A percentile compares a stretch with the other conserved stretches of the same genome.
These are phyloP conservation scores for Rhynchosporium agropyri DNA, from an alignment of 2,329 filamentous ascomycete genomes.

Conservation along the genomic window DNA sequence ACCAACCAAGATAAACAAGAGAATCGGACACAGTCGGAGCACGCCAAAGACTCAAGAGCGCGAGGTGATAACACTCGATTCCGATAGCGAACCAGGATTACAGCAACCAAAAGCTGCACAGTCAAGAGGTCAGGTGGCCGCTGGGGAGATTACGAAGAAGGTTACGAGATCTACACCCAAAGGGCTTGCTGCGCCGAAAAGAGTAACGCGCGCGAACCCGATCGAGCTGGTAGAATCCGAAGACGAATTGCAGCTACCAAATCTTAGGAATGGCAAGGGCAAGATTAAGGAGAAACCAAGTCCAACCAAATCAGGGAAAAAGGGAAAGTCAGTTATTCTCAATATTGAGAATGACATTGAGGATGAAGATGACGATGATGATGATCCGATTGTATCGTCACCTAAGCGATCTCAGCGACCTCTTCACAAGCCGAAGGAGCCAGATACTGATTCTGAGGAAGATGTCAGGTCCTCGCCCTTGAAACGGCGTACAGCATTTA, in stretches of 20 bases:
- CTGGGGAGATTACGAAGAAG: background rate
- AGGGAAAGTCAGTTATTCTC: background rate
- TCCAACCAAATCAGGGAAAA: background rate
- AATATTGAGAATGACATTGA: background rate
- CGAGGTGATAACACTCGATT: conserved; percentile 9
- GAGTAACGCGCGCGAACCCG: background rate
- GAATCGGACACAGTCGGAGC: background rate
- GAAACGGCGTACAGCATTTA: conserved; percentile 19
- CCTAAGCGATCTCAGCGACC: conserved; percentile 23
- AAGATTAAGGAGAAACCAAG: background rate
- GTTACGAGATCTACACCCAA: background rate
- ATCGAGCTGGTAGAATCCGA: conserved; percentile 8
- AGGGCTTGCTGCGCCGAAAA: background rate
- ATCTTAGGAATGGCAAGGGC: background rate
- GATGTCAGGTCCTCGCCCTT: conserved; percentile 29
- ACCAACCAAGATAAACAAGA: conserved; percentile 22
- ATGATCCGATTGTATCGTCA: conserved; percentile 24
- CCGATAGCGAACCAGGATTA: conserved; percentile 10
- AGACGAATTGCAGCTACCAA: conserved; percentile 10
- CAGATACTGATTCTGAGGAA: conserved; percentile 20
- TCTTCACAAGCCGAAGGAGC: conserved; percentile 8
- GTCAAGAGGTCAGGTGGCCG: background rate
- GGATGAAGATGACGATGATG: conserved; percentile 8
- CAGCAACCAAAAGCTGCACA: background rate
- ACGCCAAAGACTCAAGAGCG: background rate